Percentiles rank a stretch among this genome's conserved stretches.
These are phyloP conservation scores for Calonectria ilicicola DNA, from an alignment of 2,329 filamentous ascomycete genomes.

Conservation along the genomic window DNA sequence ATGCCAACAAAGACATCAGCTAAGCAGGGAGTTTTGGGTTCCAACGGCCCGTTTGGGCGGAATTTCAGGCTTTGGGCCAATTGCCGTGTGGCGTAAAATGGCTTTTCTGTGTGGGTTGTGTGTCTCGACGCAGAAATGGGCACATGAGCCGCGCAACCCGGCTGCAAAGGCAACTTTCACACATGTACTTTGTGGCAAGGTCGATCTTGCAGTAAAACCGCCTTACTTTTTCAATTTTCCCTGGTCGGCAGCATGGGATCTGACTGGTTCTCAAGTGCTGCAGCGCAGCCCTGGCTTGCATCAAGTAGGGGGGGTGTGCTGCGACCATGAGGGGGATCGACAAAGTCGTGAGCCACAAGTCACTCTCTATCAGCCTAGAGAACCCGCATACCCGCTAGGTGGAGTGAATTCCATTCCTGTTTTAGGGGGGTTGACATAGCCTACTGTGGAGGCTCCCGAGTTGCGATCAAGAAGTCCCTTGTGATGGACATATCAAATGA, in stretches of 20 bases:
- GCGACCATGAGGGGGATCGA: slow-evolving; percentile 35
- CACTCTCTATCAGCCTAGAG: slow-evolving; percentile 34
- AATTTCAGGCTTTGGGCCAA: slow-evolving; percentile 15
- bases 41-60: slow-evolving; percentile 38
- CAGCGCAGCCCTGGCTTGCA: slow-evolving; percentile 18
- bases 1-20: slow-evolving; percentile 27
- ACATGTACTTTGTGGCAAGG: slow-evolving; percentile 2
- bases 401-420: background rate
- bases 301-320: slow-evolving; percentile 34
- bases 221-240: background rate
- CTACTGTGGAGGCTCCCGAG: background rate
- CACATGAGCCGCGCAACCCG: slow-evolving; percentile 35
- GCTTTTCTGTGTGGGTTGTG: slow-evolving; percentile 7
- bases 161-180: background rate
- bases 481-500: background rate
- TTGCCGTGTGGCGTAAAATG: slow-evolving; percentile 30
- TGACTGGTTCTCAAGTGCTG: slow-evolving; percentile 32
- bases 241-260: background rate
- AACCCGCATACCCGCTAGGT: slow-evolving; percentile 28
- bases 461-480: background rate
- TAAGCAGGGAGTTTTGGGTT: slow-evolving; percentile 33
- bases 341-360: slow-evolving; percentile 43
- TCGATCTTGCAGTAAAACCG: background rate
- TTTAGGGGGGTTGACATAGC: slow-evolving; percentile 2
- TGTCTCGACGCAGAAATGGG: slow-evolving; percentile 24